Evolutionary conservation across 495 filamentous ascomycete species (phyloP).

Genomic region (Cercophora scortea): DNA sequence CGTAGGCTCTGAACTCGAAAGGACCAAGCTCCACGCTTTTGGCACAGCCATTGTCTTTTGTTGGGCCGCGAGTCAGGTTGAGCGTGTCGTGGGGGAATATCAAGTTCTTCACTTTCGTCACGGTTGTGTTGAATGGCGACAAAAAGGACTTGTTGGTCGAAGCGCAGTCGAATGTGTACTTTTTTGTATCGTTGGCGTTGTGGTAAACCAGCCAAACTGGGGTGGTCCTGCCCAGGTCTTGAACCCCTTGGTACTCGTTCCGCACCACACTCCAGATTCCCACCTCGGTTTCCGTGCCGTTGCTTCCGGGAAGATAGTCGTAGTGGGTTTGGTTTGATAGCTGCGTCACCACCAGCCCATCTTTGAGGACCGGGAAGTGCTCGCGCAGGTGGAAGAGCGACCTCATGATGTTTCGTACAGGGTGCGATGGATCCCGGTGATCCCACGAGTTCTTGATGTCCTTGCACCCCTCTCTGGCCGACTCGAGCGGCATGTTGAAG

Average conservation of each 20-base stretch:
- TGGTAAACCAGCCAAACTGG: slow-evolving; percentile 59
- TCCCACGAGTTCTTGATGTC: slow-evolving; percentile 58
- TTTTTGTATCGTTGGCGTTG: slow-evolving; percentile 51
- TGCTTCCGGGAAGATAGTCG: slow-evolving; percentile 48
- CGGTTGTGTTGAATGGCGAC: slow-evolving; percentile 47
- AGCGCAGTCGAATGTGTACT: slow-evolving; percentile 53
- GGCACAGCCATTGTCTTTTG: slow-evolving; percentile 45
- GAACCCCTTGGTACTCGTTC: slow-evolving; percentile 28
- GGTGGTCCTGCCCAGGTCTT: slow-evolving; percentile 53
- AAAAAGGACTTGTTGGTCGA: slow-evolving; percentile 37
- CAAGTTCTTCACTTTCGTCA: slow-evolving; percentile 53
- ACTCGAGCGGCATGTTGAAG: slow-evolving; percentile 24
- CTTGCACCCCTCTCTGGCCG: slow-evolving; percentile 54
- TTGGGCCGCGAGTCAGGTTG: slow-evolving; percentile 26
- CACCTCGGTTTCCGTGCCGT: slow-evolving; percentile 50
- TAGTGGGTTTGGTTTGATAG: slow-evolving; percentile 53
- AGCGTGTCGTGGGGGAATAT: slow-evolving; percentile 60
- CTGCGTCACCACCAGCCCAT: slow-evolving; percentile 51
- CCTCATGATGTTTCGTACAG: slow-evolving; percentile 51
- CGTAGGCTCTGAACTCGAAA: slow-evolving; percentile 54
- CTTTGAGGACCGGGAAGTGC: slow-evolving; percentile 53
- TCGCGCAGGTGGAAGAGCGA: slow-evolving; percentile 56
- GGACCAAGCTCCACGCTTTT: slow-evolving; percentile 40
- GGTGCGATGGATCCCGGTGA: slow-evolving; percentile 44
- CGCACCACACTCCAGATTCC: slow-evolving; percentile 48